These are phyloP conservation scores for Paraurostyla sp. DNA, from an alignment of 73 alveolate genomes.

Conservation along the genomic window DNA sequence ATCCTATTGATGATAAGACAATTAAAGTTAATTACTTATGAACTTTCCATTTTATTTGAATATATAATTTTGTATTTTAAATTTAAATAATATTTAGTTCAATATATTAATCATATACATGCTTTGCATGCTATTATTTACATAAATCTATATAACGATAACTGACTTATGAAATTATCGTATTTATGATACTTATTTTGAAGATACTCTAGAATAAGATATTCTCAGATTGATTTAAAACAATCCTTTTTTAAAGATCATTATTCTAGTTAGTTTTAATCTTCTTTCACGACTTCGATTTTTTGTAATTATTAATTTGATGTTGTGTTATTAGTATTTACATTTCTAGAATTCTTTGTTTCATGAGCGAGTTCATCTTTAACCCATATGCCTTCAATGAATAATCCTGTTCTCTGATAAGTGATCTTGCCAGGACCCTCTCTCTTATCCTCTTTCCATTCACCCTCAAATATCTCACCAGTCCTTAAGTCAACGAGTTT, in stretches of 20 bases:
- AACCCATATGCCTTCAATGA: background rate
- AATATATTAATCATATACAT: background rate
- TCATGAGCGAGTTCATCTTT: background rate
- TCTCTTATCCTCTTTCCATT: constrained; percentile 45
- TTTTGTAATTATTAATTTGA: background rate
- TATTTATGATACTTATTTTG: too few species aligned
- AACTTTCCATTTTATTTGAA: background rate
- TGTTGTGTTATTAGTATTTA: background rate
- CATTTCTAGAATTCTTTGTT: too few species aligned
- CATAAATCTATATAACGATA: too few species aligned
- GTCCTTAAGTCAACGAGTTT: background rate
- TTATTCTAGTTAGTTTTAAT: background rate
- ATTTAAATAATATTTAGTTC: background rate
- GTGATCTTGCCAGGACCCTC: constrained; percentile 40
- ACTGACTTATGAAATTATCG: too few species aligned
- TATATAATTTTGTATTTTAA: background rate
- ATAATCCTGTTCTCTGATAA: background rate
- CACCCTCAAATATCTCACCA: constrained; percentile 56
- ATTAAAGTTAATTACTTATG: background rate
- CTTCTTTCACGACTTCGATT: background rate
- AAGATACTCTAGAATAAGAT: too few species aligned
- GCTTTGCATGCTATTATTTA: too few species aligned
- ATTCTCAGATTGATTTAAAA: too few species aligned
- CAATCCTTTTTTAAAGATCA: too few species aligned
- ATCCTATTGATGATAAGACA: background rate